phyloP scores from a whole-genome alignment of 129 eudicot species.

The Heracleum sosnowskyi region DNA sequence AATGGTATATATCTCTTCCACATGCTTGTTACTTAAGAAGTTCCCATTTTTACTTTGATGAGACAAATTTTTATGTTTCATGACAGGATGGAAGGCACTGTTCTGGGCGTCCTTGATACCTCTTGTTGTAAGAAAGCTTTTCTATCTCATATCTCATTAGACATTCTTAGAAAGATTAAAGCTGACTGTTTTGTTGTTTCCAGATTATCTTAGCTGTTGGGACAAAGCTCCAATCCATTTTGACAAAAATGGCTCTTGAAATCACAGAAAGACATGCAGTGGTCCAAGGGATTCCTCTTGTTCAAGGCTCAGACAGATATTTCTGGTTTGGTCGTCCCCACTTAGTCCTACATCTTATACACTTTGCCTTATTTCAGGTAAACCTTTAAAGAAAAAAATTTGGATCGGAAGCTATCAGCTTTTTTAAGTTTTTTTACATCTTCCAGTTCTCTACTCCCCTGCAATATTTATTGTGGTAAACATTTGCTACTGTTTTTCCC shows the following conservation, averaged over 20 bases:
- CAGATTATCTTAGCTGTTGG: conserved; percentile 63
- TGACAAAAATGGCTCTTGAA: conserved; percentile 54
- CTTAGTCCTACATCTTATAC: conserved; percentile 47
- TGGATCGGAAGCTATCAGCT: too few species aligned
- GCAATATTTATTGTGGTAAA: not conserved
- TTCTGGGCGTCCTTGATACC: conserved; percentile 96
- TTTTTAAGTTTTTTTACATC: too few species aligned
- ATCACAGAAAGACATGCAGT: conserved; percentile 47
- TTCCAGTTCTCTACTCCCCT: not conserved
- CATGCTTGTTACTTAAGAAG: not conserved
- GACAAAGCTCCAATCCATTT: conserved; percentile 61
- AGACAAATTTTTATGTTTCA: not conserved
- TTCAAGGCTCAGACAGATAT: conserved; percentile 49
- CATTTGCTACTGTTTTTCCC: not conserved
- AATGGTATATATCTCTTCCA: conserved; percentile 28
- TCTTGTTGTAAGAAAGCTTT: conserved; percentile 47
- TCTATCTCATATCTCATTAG: not conserved
- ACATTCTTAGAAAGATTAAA: not conserved
- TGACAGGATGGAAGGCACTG: conserved; percentile 65
- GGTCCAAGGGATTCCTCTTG: conserved; percentile 48
- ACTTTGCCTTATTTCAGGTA: conserved; percentile 62
- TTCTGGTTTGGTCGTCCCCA: conserved; percentile 77
- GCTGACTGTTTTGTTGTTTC: conserved; percentile 6
- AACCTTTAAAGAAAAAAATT: too few species aligned
- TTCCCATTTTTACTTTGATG: conserved; percentile 4